Conservation (phyloP, 139 green algal species). For the Closterium sp. region DNA sequence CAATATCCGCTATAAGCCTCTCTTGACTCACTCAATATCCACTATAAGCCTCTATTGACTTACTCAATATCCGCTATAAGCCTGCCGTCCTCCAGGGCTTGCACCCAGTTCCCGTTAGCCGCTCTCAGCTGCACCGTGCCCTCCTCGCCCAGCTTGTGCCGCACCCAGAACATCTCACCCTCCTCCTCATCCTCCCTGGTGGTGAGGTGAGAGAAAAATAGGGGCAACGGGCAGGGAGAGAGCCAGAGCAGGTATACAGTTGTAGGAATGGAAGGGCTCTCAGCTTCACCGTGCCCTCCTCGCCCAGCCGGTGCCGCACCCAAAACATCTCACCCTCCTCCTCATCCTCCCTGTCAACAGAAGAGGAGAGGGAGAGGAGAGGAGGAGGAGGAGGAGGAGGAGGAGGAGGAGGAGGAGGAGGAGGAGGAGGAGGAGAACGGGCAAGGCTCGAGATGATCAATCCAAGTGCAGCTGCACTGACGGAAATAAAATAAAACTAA, state of each 20-base stretch:
- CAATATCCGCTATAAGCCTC: no score
- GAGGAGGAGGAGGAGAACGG: no score
- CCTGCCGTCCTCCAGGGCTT: background rate
- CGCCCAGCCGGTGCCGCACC: background rate
- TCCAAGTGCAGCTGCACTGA: no score
- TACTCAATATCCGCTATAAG: slow-evolving; percentile 9
- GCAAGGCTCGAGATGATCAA: no score
- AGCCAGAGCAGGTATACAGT: background rate
- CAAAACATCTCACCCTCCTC: background rate
- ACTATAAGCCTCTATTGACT: background rate
- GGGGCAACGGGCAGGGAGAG: background rate
- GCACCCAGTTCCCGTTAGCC: background rate
- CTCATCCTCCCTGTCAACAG: background rate
- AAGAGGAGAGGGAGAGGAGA: background rate
- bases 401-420: background rate
- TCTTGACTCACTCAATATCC: no score
- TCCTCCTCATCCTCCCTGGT: background rate
- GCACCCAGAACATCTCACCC: background rate
- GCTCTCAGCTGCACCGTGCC: background rate
- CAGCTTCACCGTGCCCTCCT: background rate
- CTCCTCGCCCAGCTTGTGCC: slow-evolving; percentile 4
- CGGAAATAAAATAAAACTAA: no score
- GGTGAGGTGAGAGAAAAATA: background rate
- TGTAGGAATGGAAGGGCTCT: no score
- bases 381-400: background rate